Base-by-base conservation (phyloP, 2,329 filamentous ascomycete genomes). In the Coniochaeta sp. region DNA sequence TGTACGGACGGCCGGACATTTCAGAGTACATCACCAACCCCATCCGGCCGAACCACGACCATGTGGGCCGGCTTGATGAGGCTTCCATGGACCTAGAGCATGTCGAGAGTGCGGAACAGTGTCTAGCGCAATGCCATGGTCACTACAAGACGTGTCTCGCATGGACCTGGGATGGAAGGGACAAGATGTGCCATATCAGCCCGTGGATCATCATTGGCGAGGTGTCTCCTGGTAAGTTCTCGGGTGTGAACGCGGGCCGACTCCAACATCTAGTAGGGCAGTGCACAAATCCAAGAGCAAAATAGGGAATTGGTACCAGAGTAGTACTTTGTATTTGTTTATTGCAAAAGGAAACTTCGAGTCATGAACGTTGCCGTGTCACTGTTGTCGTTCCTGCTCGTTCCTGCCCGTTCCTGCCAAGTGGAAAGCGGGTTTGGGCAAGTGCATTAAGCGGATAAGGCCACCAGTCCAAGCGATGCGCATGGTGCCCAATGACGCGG, bases 61-160 rank as follows among this genome's bases (percentile, higher is more conserved):
- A 75, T 57, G 77, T 81, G 14, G 78, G 77, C 0, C 68, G 69
- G 48, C 65, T 67, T 20, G 75, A 75, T 56, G 73, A 76, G 55
- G 68, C 67, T 46, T 71, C 63, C 51, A 68, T 66, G 18, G 56
- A 56, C 16, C 42, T 61, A 1, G 40, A 50, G 4, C 42, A 49
- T 10, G 54, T 56, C 10, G 54, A 48, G 10, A 56, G 52, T 32
- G 55, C 58, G 2, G 55, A 55, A 31, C 49, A 45, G 1, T 62
- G 60, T 40, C 24, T 52, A 46, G 48, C 42, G 46, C 42, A 52
- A 10, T 58, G 58, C 33, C 48, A 55, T 32, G 27, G 40, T 48
- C 13, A 46, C 42, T 8, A 33, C 48, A n/a, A 35, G 13, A 49
- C 32, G 4, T 62, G 57, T 33, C 33, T 62, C 18, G 60, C 58